Evolutionary conservation across 202 grass and related monocot species (phyloP).

Genomic region (Schoenoplectus triqueter): DNA sequence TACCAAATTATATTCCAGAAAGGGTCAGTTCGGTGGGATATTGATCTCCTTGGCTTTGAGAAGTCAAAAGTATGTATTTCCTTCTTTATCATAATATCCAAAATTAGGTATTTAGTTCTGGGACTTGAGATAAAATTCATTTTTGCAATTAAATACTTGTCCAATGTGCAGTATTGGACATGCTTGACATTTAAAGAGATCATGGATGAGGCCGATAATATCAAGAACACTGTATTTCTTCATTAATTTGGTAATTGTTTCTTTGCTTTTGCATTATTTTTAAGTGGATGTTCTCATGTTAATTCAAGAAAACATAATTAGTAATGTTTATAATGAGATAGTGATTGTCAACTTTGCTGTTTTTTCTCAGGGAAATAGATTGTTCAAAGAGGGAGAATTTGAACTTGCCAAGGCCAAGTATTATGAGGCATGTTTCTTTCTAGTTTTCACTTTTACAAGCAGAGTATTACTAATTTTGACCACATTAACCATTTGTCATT

Average conservation of each 20-base stretch:
- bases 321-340: constrained; percentile 12
- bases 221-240: constrained; percentile 75
- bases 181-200: constrained; percentile 89
- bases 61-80: constrained; percentile 66
- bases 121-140: constrained; percentile 20
- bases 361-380: constrained; percentile 78
- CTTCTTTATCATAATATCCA: constrained; percentile 26
- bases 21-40: constrained; percentile 90
- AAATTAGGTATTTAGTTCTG: constrained; percentile 35
- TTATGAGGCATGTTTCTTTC: constrained; percentile 66
- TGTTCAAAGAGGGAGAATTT: constrained; percentile 98
- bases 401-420: constrained; percentile 97
- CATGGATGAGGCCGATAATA: constrained; percentile 91
- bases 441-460: constrained; percentile 21
- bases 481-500: too few relatives aligned
- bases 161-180: constrained; percentile 86
- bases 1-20: constrained; percentile 88
- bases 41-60: constrained; percentile 94
- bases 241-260: constrained; percentile 8
- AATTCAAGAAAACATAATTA: constrained; percentile 17
- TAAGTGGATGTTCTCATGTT: constrained; percentile 34
- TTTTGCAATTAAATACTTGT: constrained; percentile 14
- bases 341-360: constrained; percentile 10
- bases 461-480: too few relatives aligned
- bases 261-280: constrained; percentile 24